Base-by-base conservation (phyloP, 2,329 filamentous ascomycete species). In the Amylocarpus encephaloides region DNA sequence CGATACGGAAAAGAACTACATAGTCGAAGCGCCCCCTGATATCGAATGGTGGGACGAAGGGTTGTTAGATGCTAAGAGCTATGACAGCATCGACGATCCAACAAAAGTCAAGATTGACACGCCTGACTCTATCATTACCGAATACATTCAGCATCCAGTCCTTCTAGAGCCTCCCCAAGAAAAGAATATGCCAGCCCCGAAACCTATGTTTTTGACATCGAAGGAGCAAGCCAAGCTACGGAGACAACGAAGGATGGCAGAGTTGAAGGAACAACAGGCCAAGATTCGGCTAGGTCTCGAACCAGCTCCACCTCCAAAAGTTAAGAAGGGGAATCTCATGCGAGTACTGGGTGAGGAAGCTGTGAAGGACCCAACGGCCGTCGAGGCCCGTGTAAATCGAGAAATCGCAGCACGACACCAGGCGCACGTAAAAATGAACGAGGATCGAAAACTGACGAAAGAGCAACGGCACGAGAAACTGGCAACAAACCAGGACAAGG, bases 1-100 rank as follows among this genome's bases (percentile, higher is more conserved):
- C 29, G 85, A 94, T 54, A 82, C 86, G 43, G 92, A 98, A 67
- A 95, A 92, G 67, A 87, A 89, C 30, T 97, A 92, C 66, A 70
- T 93, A 3, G 81, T 96, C 5, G 85, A 92, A 55, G 76, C 78
- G 30, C 93, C 93, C 9, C 93, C 93, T 3, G 85, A 85, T 6
- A 78, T 97, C 38, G 93, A 98, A 68, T 98, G 93, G 93, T 97
- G 92, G 88, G 93, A 98, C 62, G 91, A 97, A 70, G 88, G 84
- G 2, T 72, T 97, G 15, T 76, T 95, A 13, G 78, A 86, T 46
- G 88, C 85, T 38, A 78, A 79, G 38, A 84, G 78, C 49, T 96
- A 97, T 70, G 78, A 84, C 51, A 75, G 77, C 53, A 79, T 93
- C 51, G 79, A 85, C 22, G 72, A 85, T 51, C 72, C 78, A 0